Base-by-base conservation (phyloP, 2,329 filamentous ascomycete species). In the Sclerotinia spermophila region DNA sequence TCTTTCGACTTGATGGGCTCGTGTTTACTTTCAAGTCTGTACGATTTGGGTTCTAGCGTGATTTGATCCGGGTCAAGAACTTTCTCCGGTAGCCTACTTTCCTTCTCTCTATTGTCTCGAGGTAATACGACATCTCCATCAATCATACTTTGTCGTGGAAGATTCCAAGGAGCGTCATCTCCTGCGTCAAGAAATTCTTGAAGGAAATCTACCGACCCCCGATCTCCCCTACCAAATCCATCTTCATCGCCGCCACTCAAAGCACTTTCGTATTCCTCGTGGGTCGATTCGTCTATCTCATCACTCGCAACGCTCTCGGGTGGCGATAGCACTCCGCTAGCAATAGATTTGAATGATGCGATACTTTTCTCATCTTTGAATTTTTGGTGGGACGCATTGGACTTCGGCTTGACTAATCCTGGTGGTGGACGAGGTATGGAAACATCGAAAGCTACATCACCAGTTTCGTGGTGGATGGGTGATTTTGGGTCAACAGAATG, bases 191-290 rank as follows among this genome's bases (percentile, higher is more conserved):
- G 51, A 53, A 56, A 69, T 27, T 69, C 67, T 56, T 69, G 58
- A 24, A 69, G 44, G 44, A 56, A 65, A 21, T 69, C 67, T 30
- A 69, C 48, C 38, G 48, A 51, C 5, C 59, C 60, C 11, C 40
- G 59, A 45, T 69, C 67, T 33, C 67, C 67, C 24, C 58, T 62
- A 5, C 67, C 67, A 27, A 69, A 69, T 53, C 67, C 59, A 33
- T 62, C 67, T 65, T 62, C 60, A n/a, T 69, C 67, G 30, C 44
- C 67, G 19, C 62, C 62, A 53, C 62, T 65, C 62, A 65, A 65
- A 10, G 62, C 62, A 65, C 58, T 69, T 40, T 62, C 67, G n/a
- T 69, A 69, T 55, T 69, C 67, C 35, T 69, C 67, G 21, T 51
- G 45, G 38, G 60, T 62, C 19, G 58, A 64, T 19, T 64, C 67